Percentiles rank a stretch among this genome's conserved stretches.
phyloP scores from a whole-genome alignment of 2,329 filamentous ascomycete species.

The Alternaria postmessia region DNA sequence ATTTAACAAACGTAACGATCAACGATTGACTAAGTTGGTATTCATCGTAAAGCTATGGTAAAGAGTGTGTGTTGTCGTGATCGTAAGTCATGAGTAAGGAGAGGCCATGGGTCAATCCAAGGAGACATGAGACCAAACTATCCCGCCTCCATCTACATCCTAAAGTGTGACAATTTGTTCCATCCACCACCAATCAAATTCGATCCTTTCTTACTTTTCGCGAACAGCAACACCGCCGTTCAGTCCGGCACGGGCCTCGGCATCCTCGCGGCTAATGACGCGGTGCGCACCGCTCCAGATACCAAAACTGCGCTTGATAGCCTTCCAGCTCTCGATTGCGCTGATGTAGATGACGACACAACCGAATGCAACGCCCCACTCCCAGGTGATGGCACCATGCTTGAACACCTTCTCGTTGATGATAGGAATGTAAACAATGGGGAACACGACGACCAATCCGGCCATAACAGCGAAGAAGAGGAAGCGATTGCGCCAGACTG shows the following conservation, averaged over 20 bases:
- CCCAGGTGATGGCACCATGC: constrained; percentile 54
- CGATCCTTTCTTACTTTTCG: constrained; percentile 22
- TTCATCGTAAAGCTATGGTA: constrained; percentile 3
- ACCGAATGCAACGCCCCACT: constrained; percentile 56
- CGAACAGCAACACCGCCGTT: constrained; percentile 9
- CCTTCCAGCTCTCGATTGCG: constrained; percentile 57
- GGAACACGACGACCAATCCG: constrained; percentile 54
- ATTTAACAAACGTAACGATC: neutral
- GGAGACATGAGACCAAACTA: neutral
- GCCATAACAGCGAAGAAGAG: constrained; percentile 55
- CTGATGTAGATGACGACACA: constrained; percentile 53
- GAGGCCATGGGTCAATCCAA: constrained; percentile 22
- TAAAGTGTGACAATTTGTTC: constrained; percentile 12
- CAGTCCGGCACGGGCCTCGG: constrained; percentile 45
- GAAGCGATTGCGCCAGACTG: constrained; percentile 55
- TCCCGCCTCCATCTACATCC: neutral
- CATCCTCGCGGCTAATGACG: constrained; percentile 44
- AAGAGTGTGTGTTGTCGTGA: neutral
- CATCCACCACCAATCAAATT: neutral
- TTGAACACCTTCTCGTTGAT: constrained; percentile 58
- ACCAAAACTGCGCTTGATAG: constrained; percentile 51
- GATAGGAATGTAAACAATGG: constrained; percentile 56
- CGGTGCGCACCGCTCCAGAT: constrained; percentile 46
- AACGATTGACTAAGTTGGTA: neutral
- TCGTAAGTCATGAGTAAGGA: constrained; percentile 6